A percentile compares a stretch with the other conserved stretches of the same genome.
Evolutionary conservation across 2,329 filamentous ascomycete species (phyloP).

Genomic region (Apiospora rasikravindrae): DNA sequence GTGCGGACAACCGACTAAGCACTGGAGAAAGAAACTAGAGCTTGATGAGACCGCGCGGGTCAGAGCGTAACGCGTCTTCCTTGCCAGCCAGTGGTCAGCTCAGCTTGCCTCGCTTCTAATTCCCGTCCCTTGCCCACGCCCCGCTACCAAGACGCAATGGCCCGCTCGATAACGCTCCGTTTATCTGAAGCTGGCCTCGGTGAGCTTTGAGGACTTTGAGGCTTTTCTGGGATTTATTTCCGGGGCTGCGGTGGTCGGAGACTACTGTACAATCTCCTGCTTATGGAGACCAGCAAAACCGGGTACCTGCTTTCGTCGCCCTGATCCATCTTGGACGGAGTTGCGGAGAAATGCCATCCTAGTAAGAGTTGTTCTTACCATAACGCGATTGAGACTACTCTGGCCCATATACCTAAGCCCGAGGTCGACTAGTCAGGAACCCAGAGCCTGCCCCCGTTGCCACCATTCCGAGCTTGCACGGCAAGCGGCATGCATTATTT

Average conservation of each 20-base stretch:
- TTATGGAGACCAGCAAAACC: conserved; percentile 2
- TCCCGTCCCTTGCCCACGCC: neutral
- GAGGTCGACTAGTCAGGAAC: conserved; percentile 12
- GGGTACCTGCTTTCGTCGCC: conserved; percentile 8
- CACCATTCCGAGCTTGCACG: conserved; percentile 6
- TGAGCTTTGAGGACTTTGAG: neutral
- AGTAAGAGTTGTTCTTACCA: neutral
- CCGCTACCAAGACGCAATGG: neutral
- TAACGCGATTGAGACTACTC: neutral
- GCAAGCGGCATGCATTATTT: conserved; percentile 7
- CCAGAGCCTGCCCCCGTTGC: neutral
- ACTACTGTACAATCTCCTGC: conserved; percentile 16
- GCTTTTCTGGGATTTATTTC: conserved; percentile 8
- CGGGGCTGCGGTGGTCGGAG: conserved; percentile 1
- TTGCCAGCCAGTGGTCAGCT: neutral
- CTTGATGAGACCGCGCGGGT: conserved; percentile 14
- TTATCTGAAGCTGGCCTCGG: conserved; percentile 10
- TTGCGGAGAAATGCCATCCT: conserved; percentile 11
- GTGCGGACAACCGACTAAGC: neutral
- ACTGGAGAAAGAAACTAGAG: neutral
- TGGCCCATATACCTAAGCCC: neutral
- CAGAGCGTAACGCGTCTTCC: conserved; percentile 15
- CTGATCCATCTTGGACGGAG: neutral
- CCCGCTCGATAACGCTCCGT: neutral
- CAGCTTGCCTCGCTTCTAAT: conserved; percentile 1